Evolutionary conservation across 768 basidiomycete species (phyloP).

Genomic region (Polyporus arcularius): DNA sequence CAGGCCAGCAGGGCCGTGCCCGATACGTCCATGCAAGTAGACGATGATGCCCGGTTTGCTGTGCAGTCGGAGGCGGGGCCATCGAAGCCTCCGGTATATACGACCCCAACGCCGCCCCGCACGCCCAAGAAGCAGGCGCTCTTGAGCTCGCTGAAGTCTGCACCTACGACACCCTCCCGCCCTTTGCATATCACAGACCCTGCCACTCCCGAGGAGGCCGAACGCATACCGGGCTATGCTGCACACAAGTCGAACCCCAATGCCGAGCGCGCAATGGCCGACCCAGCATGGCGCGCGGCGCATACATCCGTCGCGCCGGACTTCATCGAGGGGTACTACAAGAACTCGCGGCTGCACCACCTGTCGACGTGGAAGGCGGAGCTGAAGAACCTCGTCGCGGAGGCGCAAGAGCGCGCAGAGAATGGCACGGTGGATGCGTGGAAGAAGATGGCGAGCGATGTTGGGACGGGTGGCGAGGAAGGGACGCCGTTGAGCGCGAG

Average conservation of each 20-base stretch:
- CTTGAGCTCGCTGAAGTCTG: conserved; percentile 2
- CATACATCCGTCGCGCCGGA: conserved; percentile 86
- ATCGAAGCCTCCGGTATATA: neutral
- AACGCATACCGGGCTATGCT: conserved; percentile 65
- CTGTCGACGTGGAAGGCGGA: conserved; percentile 93
- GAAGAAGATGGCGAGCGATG: neutral
- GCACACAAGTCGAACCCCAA: conserved; percentile 65
- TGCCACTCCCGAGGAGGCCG: conserved; percentile 41
- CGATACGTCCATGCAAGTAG: neutral
- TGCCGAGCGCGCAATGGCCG: conserved; percentile 78
- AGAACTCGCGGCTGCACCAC: conserved; percentile 90
- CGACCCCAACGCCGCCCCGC: conserved; percentile 9
- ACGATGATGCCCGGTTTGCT: neutral
- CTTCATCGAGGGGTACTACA: conserved; percentile 75
- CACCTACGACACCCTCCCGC: conserved; percentile 16
- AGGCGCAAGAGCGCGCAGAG: conserved; percentile 77
- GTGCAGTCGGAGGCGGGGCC: conserved; percentile 1
- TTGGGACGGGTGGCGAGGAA: neutral
- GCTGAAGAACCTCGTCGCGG: conserved; percentile 72
- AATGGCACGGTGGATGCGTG: conserved; percentile 23
- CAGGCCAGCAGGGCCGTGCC: neutral
- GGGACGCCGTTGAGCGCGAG: conserved; percentile 2
- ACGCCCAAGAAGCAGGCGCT: conserved; percentile 21
- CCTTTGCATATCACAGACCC: conserved; percentile 46
- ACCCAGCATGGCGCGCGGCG: conserved; percentile 82